Percentiles rank a stretch among this genome's conserved stretches.
Conservation (phyloP, 257 asterid genomes). For the Scutellaria galericulata region DNA sequence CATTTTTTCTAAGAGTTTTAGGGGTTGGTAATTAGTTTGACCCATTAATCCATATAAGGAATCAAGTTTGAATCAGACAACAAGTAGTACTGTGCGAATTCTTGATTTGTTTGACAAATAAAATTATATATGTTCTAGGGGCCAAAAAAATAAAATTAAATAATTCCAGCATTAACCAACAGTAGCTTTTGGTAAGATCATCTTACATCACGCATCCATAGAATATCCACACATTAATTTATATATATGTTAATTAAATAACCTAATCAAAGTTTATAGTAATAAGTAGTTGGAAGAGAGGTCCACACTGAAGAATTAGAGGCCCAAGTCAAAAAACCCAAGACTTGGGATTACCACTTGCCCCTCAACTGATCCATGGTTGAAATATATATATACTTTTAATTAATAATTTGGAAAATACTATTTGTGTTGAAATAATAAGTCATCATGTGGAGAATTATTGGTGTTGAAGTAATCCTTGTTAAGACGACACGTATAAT, state of each 20-base stretch:
- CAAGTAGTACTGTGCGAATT: too few species aligned
- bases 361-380: slow-evolving; percentile 15
- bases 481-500: slow-evolving; percentile 32
- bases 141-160: too few species aligned
- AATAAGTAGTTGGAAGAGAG: slow-evolving; percentile 20
- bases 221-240: slow-evolving; percentile 1
- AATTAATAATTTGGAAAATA: too few species aligned
- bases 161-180: too few species aligned
- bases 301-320: slow-evolving; percentile 31
- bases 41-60: too few species aligned
- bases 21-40: too few species aligned
- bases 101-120: too few species aligned
- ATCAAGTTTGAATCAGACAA: too few species aligned
- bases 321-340: slow-evolving; percentile 53
- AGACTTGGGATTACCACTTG: slow-evolving; percentile 43
- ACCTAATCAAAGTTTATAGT: slow-evolving; percentile 10
- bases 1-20: too few species aligned
- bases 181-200: too few species aligned
- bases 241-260: neutral
- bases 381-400: neutral
- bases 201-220: too few species aligned
- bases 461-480: slow-evolving; percentile 17
- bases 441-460: neutral
- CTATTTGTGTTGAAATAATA: slow-evolving; percentile 12
- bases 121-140: too few species aligned